These are phyloP conservation scores for Bruguiera parviflora DNA, from an alignment of 345 rosid genomes.

Conservation along the genomic window DNA sequence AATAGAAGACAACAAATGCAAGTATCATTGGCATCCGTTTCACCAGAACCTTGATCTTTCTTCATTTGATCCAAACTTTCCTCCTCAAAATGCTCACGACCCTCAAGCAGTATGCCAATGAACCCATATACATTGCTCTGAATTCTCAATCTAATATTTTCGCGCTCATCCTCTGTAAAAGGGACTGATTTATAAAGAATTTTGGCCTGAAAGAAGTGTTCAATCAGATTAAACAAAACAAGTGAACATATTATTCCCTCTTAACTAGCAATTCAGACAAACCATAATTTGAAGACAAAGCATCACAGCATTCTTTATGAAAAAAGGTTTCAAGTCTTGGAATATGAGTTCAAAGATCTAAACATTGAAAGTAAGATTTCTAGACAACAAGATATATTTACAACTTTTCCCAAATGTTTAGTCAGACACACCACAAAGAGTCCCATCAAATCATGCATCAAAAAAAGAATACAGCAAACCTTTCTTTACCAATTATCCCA, in stretches of 20 bases:
- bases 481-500: neutral
- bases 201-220: slow-evolving; percentile 63
- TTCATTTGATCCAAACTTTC: slow-evolving; percentile 53
- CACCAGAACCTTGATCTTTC: slow-evolving; percentile 28
- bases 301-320: neutral
- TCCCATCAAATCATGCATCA: neutral
- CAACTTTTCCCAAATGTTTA: neutral
- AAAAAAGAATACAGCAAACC: neutral
- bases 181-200: slow-evolving; percentile 85
- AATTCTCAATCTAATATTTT: slow-evolving; percentile 68
- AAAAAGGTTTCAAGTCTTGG: neutral
- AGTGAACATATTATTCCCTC: neutral
- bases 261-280: neutral
- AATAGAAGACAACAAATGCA: slow-evolving; percentile 13
- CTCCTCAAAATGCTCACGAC: slow-evolving; percentile 93
- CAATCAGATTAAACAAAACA: neutral
- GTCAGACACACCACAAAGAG: neutral
- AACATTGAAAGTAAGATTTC: neutral
- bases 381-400: neutral
- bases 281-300: neutral
- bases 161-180: slow-evolving; percentile 81
- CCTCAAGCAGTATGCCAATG: slow-evolving; percentile 95
- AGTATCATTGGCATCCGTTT: slow-evolving; percentile 37
- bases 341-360: neutral
- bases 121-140: slow-evolving; percentile 88